phyloP scores from a whole-genome alignment of 306 rosid genomes.

The Senna tora region DNA sequence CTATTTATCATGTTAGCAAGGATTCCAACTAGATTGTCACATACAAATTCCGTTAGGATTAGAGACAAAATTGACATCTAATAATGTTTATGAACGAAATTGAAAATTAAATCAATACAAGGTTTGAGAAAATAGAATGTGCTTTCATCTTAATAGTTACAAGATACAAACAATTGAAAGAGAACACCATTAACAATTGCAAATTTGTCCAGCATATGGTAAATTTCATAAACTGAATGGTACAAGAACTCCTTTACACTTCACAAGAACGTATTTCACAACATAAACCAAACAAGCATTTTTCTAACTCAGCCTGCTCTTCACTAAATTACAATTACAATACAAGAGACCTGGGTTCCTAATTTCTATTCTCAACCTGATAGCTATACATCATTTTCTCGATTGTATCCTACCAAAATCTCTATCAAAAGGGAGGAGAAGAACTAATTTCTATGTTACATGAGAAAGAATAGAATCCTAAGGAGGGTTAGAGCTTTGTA shows the following conservation, averaged over 20 bases:
- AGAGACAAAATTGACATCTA: too few relatives aligned
- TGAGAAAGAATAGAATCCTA: constrained; percentile 68
- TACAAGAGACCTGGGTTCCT: constrained; percentile 53
- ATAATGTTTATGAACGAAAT: too few relatives aligned
- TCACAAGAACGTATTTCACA: constrained; percentile 35
- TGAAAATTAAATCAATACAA: too few relatives aligned
- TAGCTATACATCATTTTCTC: constrained; percentile 58
- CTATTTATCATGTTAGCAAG: too few relatives aligned
- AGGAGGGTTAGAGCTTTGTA: constrained; percentile 71
- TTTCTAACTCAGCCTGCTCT: constrained; percentile 51
- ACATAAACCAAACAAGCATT: constrained; percentile 39
- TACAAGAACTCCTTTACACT: constrained; percentile 39
- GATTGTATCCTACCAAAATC: constrained; percentile 59
- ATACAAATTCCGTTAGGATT: too few relatives aligned
- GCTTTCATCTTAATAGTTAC: neutral
- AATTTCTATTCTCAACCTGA: constrained; percentile 62
- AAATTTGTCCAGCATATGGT: neutral
- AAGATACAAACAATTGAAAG: neutral
- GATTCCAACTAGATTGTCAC: too few relatives aligned
- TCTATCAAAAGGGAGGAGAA: constrained; percentile 34
- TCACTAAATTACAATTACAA: constrained; percentile 61
- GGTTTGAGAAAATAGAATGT: too few relatives aligned
- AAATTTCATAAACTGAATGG: constrained; percentile 23
- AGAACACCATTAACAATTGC: too few relatives aligned
- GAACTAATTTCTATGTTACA: constrained; percentile 65